Base-by-base conservation (phyloP, 805 yeast species). In the Metschnikowia lochheadii region DNA sequence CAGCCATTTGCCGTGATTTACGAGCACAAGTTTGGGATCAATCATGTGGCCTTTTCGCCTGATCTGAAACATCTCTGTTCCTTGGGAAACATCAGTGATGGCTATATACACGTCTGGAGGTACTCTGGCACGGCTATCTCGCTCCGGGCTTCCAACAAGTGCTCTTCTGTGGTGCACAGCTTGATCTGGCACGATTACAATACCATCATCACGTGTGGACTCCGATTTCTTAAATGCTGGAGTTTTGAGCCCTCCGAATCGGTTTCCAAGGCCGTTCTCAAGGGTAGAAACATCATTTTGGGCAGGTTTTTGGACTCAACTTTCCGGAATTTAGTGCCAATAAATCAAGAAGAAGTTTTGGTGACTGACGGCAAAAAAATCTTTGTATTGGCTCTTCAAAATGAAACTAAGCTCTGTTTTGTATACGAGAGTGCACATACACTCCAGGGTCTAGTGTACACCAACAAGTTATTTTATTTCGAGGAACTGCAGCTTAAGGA, bases 1-100 rank as follows among this genome's bases (percentile, higher is more conserved):
- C 64, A 60, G n/a, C 87, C 89, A 0, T 63, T 83, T 6, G 78
- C 79, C 7, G 68, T 77, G 14, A 75, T 83, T 1, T 65, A 72
- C 48, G 89, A 84, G 53, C 94, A 86, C 63, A 72, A 77, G 11
- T 86, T 82, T 64, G 92, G 91, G 0, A 73, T 86, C 15, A 70
- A 77, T 35, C 67, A 72, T 6, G 57, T 86, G 15, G 65, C 69
- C 18, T 86, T 86, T 60, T 79, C 87, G 0, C 81, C 82, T 0
- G 80, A 82, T 53, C 83, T 85, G 46, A 69, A 65, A 38, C 70
- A 62, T 49, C 64, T 86, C 33, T 78, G 85, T 33, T 82, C 89
- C 8, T 64, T 85, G 44, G 92, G 92, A 0, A 67, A 79, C n/a
- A 69, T 82, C 3, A 83, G 82, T 56, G 94, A 86, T 62, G 89